These are phyloP conservation scores for Penicillium coprophilum DNA, from an alignment of 495 filamentous ascomycete species.

Conservation along the genomic window DNA sequence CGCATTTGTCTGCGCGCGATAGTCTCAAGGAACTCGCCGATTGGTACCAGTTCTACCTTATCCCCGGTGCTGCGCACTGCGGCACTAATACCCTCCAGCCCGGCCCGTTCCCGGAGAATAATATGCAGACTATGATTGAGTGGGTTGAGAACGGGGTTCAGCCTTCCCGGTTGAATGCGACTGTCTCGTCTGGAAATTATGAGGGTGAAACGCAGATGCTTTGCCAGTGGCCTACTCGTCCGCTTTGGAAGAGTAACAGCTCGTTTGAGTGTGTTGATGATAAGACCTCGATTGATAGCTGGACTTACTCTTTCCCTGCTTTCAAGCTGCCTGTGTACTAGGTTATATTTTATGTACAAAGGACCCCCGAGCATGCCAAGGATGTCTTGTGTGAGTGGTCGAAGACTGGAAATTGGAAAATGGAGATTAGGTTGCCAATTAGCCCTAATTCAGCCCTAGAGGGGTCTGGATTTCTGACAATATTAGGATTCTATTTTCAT, in stretches of 20 bases:
- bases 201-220: conserved; percentile 36
- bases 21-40: conserved; percentile 41
- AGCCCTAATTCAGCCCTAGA: background rate
- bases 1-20: conserved; percentile 34
- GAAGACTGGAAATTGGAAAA: background rate
- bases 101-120: conserved; percentile 47
- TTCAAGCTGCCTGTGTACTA: conserved; percentile 27
- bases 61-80: conserved; percentile 55
- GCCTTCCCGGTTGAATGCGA: conserved; percentile 39
- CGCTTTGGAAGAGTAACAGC: conserved; percentile 36
- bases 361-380: background rate
- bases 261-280: conserved; percentile 42
- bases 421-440: background rate
- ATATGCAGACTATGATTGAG: conserved; percentile 43
- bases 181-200: conserved; percentile 24
- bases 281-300: conserved; percentile 36
- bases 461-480: background rate
- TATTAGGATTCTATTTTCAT: background rate
- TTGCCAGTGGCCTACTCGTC: conserved; percentile 48
- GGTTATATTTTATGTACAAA: background rate
- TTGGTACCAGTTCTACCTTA: conserved; percentile 53
- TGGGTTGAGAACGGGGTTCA: conserved; percentile 52
- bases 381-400: background rate
- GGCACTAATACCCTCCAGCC: conserved; percentile 38
- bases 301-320: conserved; percentile 35